Evolutionary conservation across 2,329 filamentous ascomycete genomes (phyloP).

Genomic region (Epichloe coenophiala): DNA sequence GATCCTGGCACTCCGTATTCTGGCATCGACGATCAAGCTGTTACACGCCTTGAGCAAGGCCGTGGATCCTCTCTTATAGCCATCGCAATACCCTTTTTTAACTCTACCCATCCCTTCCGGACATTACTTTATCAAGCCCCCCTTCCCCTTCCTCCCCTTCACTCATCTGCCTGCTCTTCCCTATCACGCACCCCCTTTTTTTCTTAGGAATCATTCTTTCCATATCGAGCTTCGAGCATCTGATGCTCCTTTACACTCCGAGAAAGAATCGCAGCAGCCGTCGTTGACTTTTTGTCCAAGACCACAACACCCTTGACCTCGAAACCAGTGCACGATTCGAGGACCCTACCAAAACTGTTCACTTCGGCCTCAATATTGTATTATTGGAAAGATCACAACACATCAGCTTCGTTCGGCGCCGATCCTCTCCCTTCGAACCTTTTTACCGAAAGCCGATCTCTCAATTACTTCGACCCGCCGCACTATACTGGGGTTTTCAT

Average conservation of each 20-base stretch:
- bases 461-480: not conserved
- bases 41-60: constrained; percentile 1
- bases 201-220: not conserved
- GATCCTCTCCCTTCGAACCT: not conserved
- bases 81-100: constrained; percentile 4
- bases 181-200: not conserved
- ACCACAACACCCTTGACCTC: not conserved
- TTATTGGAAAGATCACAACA: not conserved
- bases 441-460: not conserved
- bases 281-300: not conserved
- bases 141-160: constrained; percentile 3
- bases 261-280: not conserved
- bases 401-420: not conserved
- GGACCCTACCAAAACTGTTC: not conserved
- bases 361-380: not conserved
- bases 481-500: not conserved
- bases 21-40: constrained; percentile 6
- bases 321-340: not conserved
- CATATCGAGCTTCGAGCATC: too few relatives aligned
- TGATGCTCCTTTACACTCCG: not conserved
- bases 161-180: not conserved
- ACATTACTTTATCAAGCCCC: constrained; percentile 5
- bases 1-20: constrained; percentile 3
- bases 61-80: constrained; percentile 2
- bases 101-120: constrained; percentile 2